Evolutionary conservation across 2,329 filamentous ascomycete species (phyloP).

Genomic region (Botryotinia calthae): DNA sequence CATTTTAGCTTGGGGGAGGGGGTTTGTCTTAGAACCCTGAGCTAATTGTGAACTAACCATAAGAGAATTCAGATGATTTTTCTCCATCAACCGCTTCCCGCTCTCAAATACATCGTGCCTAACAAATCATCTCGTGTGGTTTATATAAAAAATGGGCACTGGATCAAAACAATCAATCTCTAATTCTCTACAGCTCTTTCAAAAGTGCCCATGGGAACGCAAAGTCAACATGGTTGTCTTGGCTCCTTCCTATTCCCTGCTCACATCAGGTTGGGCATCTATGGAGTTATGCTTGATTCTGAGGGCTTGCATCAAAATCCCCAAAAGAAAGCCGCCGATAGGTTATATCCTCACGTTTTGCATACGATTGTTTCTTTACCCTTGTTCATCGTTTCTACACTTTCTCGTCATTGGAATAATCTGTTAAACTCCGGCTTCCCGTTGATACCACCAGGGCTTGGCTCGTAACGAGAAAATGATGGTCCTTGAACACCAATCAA

Average conservation of each 20-base stretch:
- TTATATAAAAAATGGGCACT: neutral
- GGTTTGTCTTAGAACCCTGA: slow-evolving; percentile 9
- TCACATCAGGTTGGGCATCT: slow-evolving; percentile 30
- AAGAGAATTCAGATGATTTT: slow-evolving; percentile 15
- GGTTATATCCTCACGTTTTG: slow-evolving; percentile 26
- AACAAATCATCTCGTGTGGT: neutral
- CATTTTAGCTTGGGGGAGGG: neutral
- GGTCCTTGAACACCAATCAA: slow-evolving; percentile 32
- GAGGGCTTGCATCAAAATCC: slow-evolving; percentile 21
- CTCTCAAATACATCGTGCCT: neutral
- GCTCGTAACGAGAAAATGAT: slow-evolving; percentile 26
- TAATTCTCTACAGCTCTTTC: neutral
- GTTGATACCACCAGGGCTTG: slow-evolving; percentile 26
- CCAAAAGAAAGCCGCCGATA: slow-evolving; percentile 28
- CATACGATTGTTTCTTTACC: slow-evolving; percentile 30
- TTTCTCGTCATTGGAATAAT: slow-evolving; percentile 21
- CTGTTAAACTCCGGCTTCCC: slow-evolving; percentile 19
- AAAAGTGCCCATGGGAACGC: slow-evolving; percentile 5
- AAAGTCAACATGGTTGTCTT: slow-evolving; percentile 18
- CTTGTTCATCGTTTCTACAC: slow-evolving; percentile 27
- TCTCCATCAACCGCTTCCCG: slow-evolving; percentile 16
- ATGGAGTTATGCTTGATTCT: slow-evolving; percentile 21
- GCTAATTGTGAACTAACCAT: neutral
- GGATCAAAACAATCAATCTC: slow-evolving; percentile 8
- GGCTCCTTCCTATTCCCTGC: slow-evolving; percentile 15